These are phyloP conservation scores for Cladosporium colombiae DNA, from an alignment of 2,329 filamentous ascomycete genomes.

Conservation along the genomic window DNA sequence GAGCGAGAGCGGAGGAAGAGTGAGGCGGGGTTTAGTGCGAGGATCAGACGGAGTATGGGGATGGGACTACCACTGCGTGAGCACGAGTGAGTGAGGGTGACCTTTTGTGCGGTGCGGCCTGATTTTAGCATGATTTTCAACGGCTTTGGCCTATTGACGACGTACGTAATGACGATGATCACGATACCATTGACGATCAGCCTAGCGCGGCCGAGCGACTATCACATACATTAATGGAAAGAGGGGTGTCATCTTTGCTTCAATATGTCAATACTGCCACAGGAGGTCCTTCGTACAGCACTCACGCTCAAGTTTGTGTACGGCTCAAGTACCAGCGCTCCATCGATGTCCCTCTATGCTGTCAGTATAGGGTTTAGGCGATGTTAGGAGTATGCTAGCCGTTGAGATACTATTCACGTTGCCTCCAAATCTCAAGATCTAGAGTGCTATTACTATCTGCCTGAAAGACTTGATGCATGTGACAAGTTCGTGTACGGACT, in stretches of 20 bases:
- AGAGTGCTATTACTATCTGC: too few relatives aligned
- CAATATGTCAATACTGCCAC: too few relatives aligned
- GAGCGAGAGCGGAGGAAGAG: conserved; percentile 37
- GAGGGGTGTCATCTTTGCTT: background rate
- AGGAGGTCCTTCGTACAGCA: too few relatives aligned
- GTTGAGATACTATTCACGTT: too few relatives aligned
- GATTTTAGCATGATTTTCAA: background rate
- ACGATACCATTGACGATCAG: background rate
- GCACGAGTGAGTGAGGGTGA: background rate
- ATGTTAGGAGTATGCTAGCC: too few relatives aligned
- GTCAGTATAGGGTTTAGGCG: too few relatives aligned
- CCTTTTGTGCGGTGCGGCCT: background rate
- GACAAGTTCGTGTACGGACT: too few relatives aligned
- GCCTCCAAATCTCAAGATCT: too few relatives aligned
- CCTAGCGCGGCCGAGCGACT: background rate
- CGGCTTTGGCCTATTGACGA: background rate
- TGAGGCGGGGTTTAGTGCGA: background rate
- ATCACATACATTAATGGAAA: background rate
- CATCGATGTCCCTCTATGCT: too few relatives aligned
- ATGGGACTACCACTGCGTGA: background rate
- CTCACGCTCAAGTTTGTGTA: too few relatives aligned
- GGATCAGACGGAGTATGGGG: background rate
- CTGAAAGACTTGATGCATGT: too few relatives aligned
- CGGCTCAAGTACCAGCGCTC: too few relatives aligned
- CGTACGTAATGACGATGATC: background rate